Base-by-base conservation (phyloP, 2,329 filamentous ascomycete species). In the Sordariomycetes sp. region DNA sequence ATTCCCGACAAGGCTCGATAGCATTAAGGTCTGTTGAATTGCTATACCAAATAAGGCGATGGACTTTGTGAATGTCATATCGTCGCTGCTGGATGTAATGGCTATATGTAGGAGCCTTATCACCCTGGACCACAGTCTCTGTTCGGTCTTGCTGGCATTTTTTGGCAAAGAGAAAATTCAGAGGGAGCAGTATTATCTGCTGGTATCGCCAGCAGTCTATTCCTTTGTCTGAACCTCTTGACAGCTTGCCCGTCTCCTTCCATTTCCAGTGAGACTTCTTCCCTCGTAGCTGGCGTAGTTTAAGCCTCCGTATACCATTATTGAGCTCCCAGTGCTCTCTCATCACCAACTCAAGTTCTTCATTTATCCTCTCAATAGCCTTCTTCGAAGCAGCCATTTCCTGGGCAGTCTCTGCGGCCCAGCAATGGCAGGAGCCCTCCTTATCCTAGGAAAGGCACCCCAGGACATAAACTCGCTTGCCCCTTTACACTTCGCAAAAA, bases 151-250 rank as follows among this genome's bases (percentile, higher is more conserved):
- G 32, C 34, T 20, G 10, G 58, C 48, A 60, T 43, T 58, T 37
- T 37, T 64, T 58, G 24, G 34, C 53, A 63, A 64, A 65, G 54
- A 35, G 56, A 40, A 65, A 57, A 8, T 65, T 18, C 32, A 60
- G 60, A 22, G 43, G 51, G 25, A 63, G 28, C 20, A 65, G 51
- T 18, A 64, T 63, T 2, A 37, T 53, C 20, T 48, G 54, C n/a
- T 63, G 43, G 60, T 65, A 64, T 18, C 35, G 20, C 54, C 58
- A 64, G 34, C 53, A 65, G 40, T 64, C 35, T 57, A 65, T 63
- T 8, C 57, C 54, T n/a, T 40, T 34, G 2, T 40, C 51, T 43
- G 7, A 48, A 0, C 54, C 28, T 22, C 54, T 48, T 11, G 16
- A 4, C 12, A 63, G 58, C 53, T 63, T 62, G 24, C 53, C 40